A percentile compares a stretch with the other conserved stretches of the same genome.
Evolutionary conservation across 2,329 filamentous ascomycete species (phyloP).

Genomic region (Claviceps arundinis): DNA sequence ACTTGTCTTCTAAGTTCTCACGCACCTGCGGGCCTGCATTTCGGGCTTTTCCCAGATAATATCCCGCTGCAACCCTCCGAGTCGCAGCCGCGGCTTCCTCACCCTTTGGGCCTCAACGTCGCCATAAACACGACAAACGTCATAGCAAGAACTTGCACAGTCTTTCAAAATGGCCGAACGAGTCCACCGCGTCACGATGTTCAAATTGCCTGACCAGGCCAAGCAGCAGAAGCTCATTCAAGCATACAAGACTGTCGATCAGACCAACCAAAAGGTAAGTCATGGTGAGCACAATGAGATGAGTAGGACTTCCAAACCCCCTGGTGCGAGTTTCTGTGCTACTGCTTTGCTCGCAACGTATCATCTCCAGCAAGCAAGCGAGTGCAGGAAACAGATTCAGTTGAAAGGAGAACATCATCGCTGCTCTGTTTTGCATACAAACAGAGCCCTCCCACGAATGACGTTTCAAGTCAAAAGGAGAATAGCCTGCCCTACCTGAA

Average conservation of each 20-base stretch:
- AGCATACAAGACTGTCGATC: slow-evolving; percentile 28
- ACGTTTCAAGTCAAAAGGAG: neutral
- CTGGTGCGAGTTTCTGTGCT: neutral
- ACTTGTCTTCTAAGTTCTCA: too few relatives aligned
- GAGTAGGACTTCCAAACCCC: neutral
- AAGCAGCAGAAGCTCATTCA: slow-evolving; percentile 31
- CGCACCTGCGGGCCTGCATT: too few relatives aligned
- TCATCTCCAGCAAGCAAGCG: neutral
- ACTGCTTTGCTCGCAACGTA: neutral
- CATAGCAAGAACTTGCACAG: neutral
- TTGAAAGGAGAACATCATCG: neutral
- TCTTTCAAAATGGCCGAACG: slow-evolving; percentile 22
- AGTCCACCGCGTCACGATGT: slow-evolving; percentile 38
- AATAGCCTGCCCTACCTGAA: neutral
- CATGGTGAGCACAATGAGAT: neutral
- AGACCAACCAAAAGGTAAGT: slow-evolving; percentile 28
- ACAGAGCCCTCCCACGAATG: neutral
- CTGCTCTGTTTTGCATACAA: neutral
- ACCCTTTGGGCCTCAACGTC: neutral
- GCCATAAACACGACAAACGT: neutral
- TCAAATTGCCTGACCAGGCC: slow-evolving; percentile 34
- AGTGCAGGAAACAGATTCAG: neutral
- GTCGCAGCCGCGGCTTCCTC: neutral
- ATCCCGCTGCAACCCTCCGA: too few relatives aligned
- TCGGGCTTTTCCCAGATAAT: too few relatives aligned